Base-by-base conservation (phyloP, 2,329 filamentous ascomycete species). In the Ambrosiella cleistominuta region DNA sequence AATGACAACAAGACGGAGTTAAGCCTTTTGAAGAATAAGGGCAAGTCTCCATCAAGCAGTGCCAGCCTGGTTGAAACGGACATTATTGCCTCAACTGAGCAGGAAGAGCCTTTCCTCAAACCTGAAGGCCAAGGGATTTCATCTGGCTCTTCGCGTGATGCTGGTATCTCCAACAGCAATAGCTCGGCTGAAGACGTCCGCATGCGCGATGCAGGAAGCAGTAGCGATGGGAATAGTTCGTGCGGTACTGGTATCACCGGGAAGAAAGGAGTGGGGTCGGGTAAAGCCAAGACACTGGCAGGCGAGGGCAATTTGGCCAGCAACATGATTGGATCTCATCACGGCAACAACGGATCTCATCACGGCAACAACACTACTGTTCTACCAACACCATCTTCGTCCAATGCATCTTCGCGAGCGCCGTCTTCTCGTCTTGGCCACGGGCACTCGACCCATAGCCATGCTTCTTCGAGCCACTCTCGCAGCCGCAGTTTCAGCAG, bases 131-230 rank as follows among this genome's bases (percentile, higher is more conserved):
- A 57, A 13, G 36, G 15, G 19, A 17, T 12, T 7, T 42, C 37
- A 42, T 40, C 52, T 19, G 40, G n/a, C 7, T 54, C 52, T 6
- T 40, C 52, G 9, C n/a, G 38, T 27, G 38, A 27, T 12, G 52
- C 52, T 15, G 36, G 38, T 15, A 54, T 54, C 36, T 54, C 38
- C 12, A 54, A 42, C 39, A 54, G 38, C 52, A 54, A 54, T 27
- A 54, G 52, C 19, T 42, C 52, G 7, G 52, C 37, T 27, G 52
- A 54, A 15, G 52, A 54, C 42, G 12, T 54, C 27, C 52, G 37
- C 17, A 54, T 54, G 52, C 52, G 52, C 17, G 52, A 54, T 42
- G 38, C 52, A 12, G 52, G 15, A 11, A 54, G 42, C 15, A 54
- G 52, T 19, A 54, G 52, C 4, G 52, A 54, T 39, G 37, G 19